These are phyloP conservation scores for Coleophoma crateriformis DNA, from an alignment of 2,329 filamentous ascomycete species.

Conservation along the genomic window DNA sequence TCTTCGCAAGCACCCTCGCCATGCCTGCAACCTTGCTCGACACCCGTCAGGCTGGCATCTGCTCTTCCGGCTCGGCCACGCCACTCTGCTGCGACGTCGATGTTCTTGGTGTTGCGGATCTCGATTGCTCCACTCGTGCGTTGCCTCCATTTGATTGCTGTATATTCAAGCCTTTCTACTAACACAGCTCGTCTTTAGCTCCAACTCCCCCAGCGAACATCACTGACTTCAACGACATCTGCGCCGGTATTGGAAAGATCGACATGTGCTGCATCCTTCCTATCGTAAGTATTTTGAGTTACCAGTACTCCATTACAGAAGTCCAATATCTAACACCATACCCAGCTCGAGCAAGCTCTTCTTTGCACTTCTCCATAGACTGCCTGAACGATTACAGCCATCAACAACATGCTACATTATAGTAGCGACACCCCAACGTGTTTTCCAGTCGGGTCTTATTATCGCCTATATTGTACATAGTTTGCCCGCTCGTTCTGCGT, in stretches of 20 bases:
- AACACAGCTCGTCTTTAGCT: slow-evolving; percentile 10
- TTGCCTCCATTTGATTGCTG: slow-evolving; percentile 6
- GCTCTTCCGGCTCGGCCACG: slow-evolving; percentile 36
- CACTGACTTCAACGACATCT: slow-evolving; percentile 23
- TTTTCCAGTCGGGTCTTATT: neutral
- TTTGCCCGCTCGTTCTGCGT: too few species aligned
- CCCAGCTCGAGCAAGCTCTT: slow-evolving; percentile 23
- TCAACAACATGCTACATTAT: too few species aligned
- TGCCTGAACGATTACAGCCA: neutral
- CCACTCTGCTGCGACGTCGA: slow-evolving; percentile 58
- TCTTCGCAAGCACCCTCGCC: slow-evolving; percentile 20
- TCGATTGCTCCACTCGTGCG: slow-evolving; percentile 52
- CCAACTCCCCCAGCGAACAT: slow-evolving; percentile 37
- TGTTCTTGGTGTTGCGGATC: slow-evolving; percentile 49
- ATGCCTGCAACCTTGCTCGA: slow-evolving; percentile 24
- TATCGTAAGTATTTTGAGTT: slow-evolving; percentile 25
- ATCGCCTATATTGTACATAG: neutral
- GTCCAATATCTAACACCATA: neutral
- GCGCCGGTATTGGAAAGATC: slow-evolving; percentile 22
- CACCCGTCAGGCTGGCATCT: slow-evolving; percentile 32
- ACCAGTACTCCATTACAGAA: too few species aligned
- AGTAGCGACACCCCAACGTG: neutral
- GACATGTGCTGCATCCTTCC: slow-evolving; percentile 52
- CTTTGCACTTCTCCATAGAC: slow-evolving; percentile 27
- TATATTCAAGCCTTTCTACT: neutral